Evolutionary conservation across 169 alveolate species (phyloP).

Genomic region (Toxoplasma gondii): DNA sequence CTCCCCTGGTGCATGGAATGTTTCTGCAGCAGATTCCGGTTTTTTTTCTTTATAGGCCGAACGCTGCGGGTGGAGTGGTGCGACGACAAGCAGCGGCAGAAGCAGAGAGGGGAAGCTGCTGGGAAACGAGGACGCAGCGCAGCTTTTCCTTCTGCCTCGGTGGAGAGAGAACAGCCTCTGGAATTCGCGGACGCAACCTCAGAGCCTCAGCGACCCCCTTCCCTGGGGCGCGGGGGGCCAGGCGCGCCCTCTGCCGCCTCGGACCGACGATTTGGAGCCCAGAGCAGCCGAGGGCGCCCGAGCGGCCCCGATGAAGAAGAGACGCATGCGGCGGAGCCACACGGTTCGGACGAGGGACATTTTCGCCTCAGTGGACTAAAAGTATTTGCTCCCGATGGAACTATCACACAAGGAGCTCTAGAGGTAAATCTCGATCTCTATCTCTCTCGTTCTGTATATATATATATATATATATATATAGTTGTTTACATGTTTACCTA

Average conservation of each 20-base stretch:
- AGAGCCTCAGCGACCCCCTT: neutral
- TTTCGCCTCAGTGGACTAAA: neutral
- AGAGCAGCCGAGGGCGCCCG: neutral
- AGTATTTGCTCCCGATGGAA: neutral
- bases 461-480: no score
- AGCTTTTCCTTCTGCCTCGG: neutral
- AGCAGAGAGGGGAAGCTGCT: neutral
- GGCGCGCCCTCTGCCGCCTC: neutral
- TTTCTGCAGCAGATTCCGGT: neutral
- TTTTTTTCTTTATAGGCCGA: neutral
- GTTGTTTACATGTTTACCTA: no score
- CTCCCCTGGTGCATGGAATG: no score
- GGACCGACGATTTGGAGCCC: neutral
- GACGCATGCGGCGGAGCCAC: neutral
- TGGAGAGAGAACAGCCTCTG: neutral
- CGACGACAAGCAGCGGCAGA: neutral
- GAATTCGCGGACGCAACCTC: neutral
- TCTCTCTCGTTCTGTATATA: neutral
- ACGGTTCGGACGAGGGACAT: neutral
- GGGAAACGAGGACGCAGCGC: neutral
- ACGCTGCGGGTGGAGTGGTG: neutral
- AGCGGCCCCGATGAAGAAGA: neutral
- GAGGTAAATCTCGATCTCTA: neutral
- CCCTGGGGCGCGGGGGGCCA: neutral
- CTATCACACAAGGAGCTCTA: neutral